Conservation (phyloP, 1,284 basidiomycete species). For the Ganoderma sp. region DNA sequence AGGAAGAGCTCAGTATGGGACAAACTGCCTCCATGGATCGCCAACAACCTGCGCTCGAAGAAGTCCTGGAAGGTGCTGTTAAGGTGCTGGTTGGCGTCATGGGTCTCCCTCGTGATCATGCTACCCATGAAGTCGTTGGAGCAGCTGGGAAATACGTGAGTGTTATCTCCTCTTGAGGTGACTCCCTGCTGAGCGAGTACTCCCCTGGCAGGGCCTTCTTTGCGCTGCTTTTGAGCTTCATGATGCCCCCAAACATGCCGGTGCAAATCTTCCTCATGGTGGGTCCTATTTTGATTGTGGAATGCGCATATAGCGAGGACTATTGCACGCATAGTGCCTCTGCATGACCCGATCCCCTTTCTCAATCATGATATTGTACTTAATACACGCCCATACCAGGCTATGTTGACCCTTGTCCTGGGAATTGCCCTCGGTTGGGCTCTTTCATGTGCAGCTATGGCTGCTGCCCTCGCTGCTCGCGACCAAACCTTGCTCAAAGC, state of each 20-base stretch:
- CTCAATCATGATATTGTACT: background rate
- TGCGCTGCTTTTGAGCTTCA: slow-evolving; percentile 41
- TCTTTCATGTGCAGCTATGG: slow-evolving; percentile 75
- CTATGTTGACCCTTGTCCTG: slow-evolving; percentile 53
- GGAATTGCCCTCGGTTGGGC: slow-evolving; percentile 80
- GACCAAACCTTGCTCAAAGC: slow-evolving; percentile 55
- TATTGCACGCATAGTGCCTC: background rate
- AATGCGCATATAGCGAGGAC: background rate
- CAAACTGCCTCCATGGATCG: slow-evolving; percentile 42
- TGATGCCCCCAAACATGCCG: slow-evolving; percentile 46
- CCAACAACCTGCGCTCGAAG: slow-evolving; percentile 38
- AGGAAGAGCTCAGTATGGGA: slow-evolving; percentile 15
- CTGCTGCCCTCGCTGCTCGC: slow-evolving; percentile 63
- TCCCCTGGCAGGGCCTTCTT: slow-evolving; percentile 44
- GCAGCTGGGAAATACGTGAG: slow-evolving; percentile 43
- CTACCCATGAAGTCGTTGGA: slow-evolving; percentile 40
- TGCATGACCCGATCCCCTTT: background rate
- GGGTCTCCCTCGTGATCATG: slow-evolving; percentile 40
- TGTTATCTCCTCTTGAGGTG: slow-evolving; percentile 11
- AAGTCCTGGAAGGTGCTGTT: slow-evolving; percentile 39
- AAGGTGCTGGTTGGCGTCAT: slow-evolving; percentile 43
- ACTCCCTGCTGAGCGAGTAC: slow-evolving; percentile 9
- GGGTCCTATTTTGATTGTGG: slow-evolving; percentile 26
- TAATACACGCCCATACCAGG: slow-evolving; percentile 35
- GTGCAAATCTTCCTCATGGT: slow-evolving; percentile 47